A percentile compares a stretch with the other conserved stretches of the same genome.
Evolutionary conservation across 1,284 basidiomycete genomes (phyloP).

Genomic region (Coniophora puteana): DNA sequence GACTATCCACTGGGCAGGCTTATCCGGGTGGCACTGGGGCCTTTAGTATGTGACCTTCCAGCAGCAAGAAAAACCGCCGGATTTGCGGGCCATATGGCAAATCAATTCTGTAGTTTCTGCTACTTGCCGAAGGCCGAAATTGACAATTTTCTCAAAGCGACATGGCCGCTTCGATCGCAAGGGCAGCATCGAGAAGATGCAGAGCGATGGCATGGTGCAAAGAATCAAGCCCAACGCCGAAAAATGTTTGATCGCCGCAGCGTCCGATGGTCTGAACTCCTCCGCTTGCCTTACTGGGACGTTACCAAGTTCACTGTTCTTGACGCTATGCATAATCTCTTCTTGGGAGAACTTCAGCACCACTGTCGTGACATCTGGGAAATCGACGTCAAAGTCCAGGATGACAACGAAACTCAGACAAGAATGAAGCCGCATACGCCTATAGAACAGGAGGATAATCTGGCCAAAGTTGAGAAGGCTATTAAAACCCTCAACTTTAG

Average conservation of each 20-base stretch:
- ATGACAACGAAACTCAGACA: background rate
- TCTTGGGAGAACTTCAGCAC: slow-evolving; percentile 21
- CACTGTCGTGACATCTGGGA: slow-evolving; percentile 15
- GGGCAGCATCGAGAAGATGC: background rate
- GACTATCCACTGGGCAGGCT: background rate
- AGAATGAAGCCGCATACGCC: background rate
- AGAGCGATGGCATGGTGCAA: slow-evolving; percentile 19
- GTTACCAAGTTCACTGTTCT: slow-evolving; percentile 26
- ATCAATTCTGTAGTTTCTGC: slow-evolving; percentile 15
- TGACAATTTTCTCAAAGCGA: slow-evolving; percentile 2
- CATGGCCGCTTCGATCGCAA: background rate
- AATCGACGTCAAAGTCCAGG: background rate
- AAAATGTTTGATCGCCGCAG: slow-evolving; percentile 17
- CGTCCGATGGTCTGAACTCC: slow-evolving; percentile 32
- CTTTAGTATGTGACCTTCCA: slow-evolving; percentile 14
- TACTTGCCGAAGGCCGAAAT: slow-evolving; percentile 5
- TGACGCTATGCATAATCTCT: slow-evolving; percentile 39
- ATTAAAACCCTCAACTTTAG: background rate
- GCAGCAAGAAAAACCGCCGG: slow-evolving; percentile 11
- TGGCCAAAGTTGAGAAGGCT: background rate
- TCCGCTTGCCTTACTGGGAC: slow-evolving; percentile 36
- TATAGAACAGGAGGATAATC: background rate
- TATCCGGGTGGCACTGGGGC: slow-evolving; percentile 7
- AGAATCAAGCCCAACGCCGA: slow-evolving; percentile 9
- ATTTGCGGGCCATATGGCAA: slow-evolving; percentile 10